Evolutionary conservation across 768 basidiomycete genomes (phyloP).

Genomic region (Porphyrellus cyaneotinctus): DNA sequence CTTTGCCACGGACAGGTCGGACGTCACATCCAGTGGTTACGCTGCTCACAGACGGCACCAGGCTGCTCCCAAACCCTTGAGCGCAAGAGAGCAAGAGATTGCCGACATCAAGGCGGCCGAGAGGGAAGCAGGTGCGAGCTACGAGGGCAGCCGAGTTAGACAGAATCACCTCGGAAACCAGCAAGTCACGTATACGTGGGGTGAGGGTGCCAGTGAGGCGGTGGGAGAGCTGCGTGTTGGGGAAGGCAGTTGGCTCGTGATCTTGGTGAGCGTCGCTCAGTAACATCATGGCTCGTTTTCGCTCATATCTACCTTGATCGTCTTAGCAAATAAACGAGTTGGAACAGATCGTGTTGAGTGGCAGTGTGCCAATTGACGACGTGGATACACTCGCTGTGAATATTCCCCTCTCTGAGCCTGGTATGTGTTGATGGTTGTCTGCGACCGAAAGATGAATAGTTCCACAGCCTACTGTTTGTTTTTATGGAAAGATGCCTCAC

Average conservation of each 20-base stretch:
- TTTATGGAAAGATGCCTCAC: slow-evolving; percentile 51
- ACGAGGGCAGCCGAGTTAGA: slow-evolving; percentile 56
- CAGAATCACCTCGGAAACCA: slow-evolving; percentile 54
- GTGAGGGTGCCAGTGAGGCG: slow-evolving; percentile 57
- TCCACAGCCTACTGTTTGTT: slow-evolving; percentile 56
- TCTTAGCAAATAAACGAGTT: slow-evolving; percentile 63
- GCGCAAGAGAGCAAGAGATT: slow-evolving; percentile 77
- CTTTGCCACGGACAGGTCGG: slow-evolving; percentile 72
- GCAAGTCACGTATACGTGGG: slow-evolving; percentile 63
- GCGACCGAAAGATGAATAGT: background rate
- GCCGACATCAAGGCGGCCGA: slow-evolving; percentile 76
- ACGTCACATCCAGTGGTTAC: slow-evolving; percentile 67
- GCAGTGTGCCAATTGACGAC: slow-evolving; percentile 36
- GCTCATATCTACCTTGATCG: background rate
- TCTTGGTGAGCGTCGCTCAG: slow-evolving; percentile 50
- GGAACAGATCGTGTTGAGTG: slow-evolving; percentile 55
- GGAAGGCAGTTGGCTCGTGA: slow-evolving; percentile 50
- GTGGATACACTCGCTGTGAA: slow-evolving; percentile 43
- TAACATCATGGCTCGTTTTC: background rate
- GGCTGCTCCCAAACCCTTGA: slow-evolving; percentile 78
- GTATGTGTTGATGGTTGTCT: slow-evolving; percentile 25
- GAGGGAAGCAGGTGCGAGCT: slow-evolving; percentile 47
- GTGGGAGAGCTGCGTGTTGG: slow-evolving; percentile 52
- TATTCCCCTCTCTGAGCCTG: slow-evolving; percentile 58
- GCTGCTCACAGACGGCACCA: slow-evolving; percentile 66